Evolutionary conservation across 768 basidiomycete species (phyloP).

Genomic region (Lentinula guzmanii): DNA sequence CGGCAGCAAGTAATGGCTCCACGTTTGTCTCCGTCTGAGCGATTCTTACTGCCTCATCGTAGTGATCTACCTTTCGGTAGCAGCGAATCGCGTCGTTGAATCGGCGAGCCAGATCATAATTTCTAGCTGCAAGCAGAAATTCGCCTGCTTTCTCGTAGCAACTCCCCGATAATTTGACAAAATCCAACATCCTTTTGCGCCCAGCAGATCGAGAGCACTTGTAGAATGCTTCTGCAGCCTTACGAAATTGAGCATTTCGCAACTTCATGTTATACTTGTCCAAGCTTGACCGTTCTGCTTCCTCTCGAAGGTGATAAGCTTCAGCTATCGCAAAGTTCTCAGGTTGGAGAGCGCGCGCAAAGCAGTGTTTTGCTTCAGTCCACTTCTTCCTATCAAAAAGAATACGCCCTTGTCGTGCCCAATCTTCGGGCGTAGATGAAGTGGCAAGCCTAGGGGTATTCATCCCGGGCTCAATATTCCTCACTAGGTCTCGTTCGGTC

Average conservation of each 20-base stretch:
- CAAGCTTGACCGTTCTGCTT: slow-evolving; percentile 25
- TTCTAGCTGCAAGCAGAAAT: slow-evolving; percentile 35
- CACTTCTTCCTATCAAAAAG: slow-evolving; percentile 30
- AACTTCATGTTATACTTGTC: slow-evolving; percentile 13
- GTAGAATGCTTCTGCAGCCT: slow-evolving; percentile 46
- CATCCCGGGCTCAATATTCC: slow-evolving; percentile 29
- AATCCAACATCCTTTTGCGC: slow-evolving; percentile 25
- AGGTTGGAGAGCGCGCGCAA: slow-evolving; percentile 29
- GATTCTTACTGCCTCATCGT: slow-evolving; percentile 48
- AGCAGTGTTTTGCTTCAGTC: slow-evolving; percentile 40
- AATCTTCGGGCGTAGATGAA: slow-evolving; percentile 37
- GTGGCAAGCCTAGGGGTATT: slow-evolving; percentile 37
- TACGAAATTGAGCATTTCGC: slow-evolving; percentile 21
- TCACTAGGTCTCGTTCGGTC: slow-evolving; percentile 29
- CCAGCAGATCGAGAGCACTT: slow-evolving; percentile 28
- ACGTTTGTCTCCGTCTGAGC: slow-evolving; percentile 32
- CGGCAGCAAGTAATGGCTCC: slow-evolving; percentile 21
- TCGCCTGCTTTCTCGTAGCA: slow-evolving; percentile 39
- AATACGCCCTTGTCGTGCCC: slow-evolving; percentile 32
- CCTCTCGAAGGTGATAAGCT: slow-evolving; percentile 38
- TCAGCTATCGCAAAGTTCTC: slow-evolving; percentile 32
- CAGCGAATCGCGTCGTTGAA: slow-evolving; percentile 37
- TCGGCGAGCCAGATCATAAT: slow-evolving; percentile 34
- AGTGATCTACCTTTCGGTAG: slow-evolving; percentile 42
- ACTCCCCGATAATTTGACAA: slow-evolving; percentile 37